phyloP scores from a whole-genome alignment of 768 basidiomycete genomes.

The Panaeolus papilionaceus region DNA sequence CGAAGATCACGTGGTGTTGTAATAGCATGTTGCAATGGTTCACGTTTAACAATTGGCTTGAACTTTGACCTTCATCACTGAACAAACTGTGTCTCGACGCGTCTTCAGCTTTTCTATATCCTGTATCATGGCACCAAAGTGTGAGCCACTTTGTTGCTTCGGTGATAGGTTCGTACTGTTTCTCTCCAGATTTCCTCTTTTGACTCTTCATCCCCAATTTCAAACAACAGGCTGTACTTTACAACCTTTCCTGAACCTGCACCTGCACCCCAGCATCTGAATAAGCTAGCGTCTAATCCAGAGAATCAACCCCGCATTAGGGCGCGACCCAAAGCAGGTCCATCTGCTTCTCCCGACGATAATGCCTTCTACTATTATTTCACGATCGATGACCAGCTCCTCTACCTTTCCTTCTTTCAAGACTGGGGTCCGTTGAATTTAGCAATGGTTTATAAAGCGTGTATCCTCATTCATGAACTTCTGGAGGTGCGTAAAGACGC shows the following conservation, averaged over 20 bases:
- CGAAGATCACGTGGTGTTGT: slow-evolving; percentile 4
- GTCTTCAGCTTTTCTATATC: slow-evolving; percentile 24
- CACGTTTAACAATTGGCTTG: slow-evolving; percentile 14
- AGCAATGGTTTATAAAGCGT: slow-evolving; percentile 92
- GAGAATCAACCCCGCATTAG: slow-evolving; percentile 67
- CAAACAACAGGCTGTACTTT: slow-evolving; percentile 72
- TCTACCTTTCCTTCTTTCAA: slow-evolving; percentile 93
- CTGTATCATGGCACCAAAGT: slow-evolving; percentile 51
- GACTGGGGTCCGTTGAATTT: slow-evolving; percentile 94
- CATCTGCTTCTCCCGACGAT: slow-evolving; percentile 74
- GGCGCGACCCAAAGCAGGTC: slow-evolving; percentile 61
- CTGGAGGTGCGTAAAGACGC: slow-evolving; percentile 62
- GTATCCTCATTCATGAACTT: slow-evolving; percentile 90
- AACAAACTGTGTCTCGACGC: slow-evolving; percentile 25
- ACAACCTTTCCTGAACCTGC: slow-evolving; percentile 85
- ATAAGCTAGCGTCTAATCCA: slow-evolving; percentile 58
- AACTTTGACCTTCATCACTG: slow-evolving; percentile 22
- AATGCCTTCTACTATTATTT: slow-evolving; percentile 86
- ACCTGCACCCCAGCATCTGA: slow-evolving; percentile 70
- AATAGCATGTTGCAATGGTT: slow-evolving; percentile 10
- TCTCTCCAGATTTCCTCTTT: slow-evolving; percentile 21
- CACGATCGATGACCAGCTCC: slow-evolving; percentile 90
- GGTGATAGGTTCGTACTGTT: slow-evolving; percentile 65
- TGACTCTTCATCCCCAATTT: slow-evolving; percentile 15
- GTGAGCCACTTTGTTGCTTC: slow-evolving; percentile 83